phyloP scores from a whole-genome alignment of 352 stramenopile species.

The Pythium chondricola region DNA sequence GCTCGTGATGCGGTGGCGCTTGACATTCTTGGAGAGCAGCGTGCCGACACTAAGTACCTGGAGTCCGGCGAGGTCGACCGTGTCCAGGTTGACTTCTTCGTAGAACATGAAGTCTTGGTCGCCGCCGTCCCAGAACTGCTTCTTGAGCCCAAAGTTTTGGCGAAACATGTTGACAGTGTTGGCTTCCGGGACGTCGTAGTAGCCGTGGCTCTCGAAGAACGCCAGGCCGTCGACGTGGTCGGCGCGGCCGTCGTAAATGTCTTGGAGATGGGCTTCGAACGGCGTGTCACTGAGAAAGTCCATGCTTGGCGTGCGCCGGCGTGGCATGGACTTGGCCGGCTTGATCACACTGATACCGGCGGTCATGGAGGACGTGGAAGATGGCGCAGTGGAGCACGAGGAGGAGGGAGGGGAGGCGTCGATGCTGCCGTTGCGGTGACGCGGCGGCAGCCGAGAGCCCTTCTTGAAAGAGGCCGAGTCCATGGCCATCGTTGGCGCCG shows the following conservation, averaged over 20 bases:
- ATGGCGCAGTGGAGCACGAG: not conserved
- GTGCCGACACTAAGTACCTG: constrained; percentile 37
- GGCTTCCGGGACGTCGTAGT: constrained; percentile 76
- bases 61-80: constrained; percentile 18
- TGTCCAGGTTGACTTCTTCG: constrained; percentile 11
- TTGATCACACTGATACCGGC: constrained; percentile 6
- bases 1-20: constrained; percentile 22
- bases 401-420: not conserved
- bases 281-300: constrained; percentile 25
- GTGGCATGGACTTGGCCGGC: not conserved
- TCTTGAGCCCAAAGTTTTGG: constrained; percentile 56
- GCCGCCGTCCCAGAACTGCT: constrained; percentile 53
- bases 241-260: constrained; percentile 47
- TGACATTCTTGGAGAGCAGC: constrained; percentile 24
- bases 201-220: constrained; percentile 80
- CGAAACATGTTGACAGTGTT: constrained; percentile 82
- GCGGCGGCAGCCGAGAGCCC: constrained; percentile 4
- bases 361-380: not conserved
- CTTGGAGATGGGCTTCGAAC: constrained; percentile 60
- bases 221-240: constrained; percentile 44
- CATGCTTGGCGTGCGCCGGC: not conserved
- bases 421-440: constrained; percentile 7
- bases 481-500: not conserved
- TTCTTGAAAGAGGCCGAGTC: constrained; percentile 2
- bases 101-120: constrained; percentile 23